Evolutionary conservation across 495 filamentous ascomycete genomes (phyloP), one percentile per base, ranked within the genome.

Genomic region (Penicillium mononematosum): DNA sequence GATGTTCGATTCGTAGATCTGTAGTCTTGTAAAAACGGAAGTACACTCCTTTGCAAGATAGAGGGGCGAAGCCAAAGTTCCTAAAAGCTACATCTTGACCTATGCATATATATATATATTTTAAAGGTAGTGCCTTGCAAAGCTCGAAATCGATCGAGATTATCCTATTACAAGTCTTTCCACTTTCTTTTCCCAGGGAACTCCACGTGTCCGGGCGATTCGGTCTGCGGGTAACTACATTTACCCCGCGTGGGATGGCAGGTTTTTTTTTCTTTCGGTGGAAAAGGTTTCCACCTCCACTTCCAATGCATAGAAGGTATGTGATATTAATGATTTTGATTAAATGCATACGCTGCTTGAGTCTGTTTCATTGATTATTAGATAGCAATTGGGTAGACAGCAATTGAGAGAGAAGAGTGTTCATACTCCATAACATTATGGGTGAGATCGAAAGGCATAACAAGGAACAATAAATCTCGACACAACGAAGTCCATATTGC

Each of bases 171-270:
- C 5, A n/a, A 39, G 24, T 17, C 12, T 0, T 45, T 6, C 5
- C 22, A 12, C 5, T 27, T 29, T 10, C 5, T 14, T 14, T 45
- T 12, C 43, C 24, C 22, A 20, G 19, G 24, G 11, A 17, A 11
- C 36, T 29, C 34, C 36, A 27, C 36, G 34, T 41, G 31, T 50
- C 19, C 17, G 11, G 22, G 45, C 29, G 36, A 42, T 29, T 51
- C 49, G 24, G 20, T 39, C 8, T 11, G 36, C 34, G 34, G 5
- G 4, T n/a, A 17, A n/a, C 16, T 39, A 17, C 16, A 20, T 19
- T 11, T 50, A 50, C 47, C 47, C 47, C 47, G 47, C 47, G 47
- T 36, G 7, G 17, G n/a, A 36, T n/a, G 36, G 16, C n/a, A 17
- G 16, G 1, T 39, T 24, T 24, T 25, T 25, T 11, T 25, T 50